These are phyloP conservation scores for Podaxis carcinomalis DNA, from an alignment of 768 basidiomycete genomes.

Conservation along the genomic window DNA sequence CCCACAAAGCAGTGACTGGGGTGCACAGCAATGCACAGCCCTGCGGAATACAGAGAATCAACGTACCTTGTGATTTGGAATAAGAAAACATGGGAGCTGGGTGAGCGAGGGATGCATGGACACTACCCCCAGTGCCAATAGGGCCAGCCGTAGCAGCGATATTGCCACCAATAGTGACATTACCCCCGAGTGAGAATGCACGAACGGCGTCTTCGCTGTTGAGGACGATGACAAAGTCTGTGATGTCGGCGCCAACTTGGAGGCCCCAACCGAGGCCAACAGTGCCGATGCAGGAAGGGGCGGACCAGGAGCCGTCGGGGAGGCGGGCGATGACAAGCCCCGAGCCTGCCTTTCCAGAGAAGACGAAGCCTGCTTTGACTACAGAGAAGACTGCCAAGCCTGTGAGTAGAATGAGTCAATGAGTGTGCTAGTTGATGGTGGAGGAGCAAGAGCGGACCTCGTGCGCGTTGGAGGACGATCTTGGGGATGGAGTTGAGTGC, in stretches of 20 bases:
- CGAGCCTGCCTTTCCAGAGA: slow-evolving; percentile 92
- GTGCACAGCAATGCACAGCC: background rate
- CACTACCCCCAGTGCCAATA: slow-evolving; percentile 89
- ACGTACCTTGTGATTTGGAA: slow-evolving; percentile 87
- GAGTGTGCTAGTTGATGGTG: background rate
- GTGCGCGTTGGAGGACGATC: slow-evolving; percentile 81
- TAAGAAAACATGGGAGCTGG: slow-evolving; percentile 98
- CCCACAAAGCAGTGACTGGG: background rate
- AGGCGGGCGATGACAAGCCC: slow-evolving; percentile 90
- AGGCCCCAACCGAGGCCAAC: slow-evolving; percentile 93
- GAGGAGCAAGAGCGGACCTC: slow-evolving; percentile 48
- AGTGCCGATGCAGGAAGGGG: slow-evolving; percentile 95
- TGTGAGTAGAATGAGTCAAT: slow-evolving; percentile 23
- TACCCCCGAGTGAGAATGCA: slow-evolving; percentile 94
- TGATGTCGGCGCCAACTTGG: slow-evolving; percentile 93
- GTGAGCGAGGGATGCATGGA: slow-evolving; percentile 83
- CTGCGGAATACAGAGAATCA: background rate
- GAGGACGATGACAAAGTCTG: slow-evolving; percentile 94
- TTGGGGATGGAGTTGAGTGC: slow-evolving; percentile 95
- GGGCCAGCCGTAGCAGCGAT: slow-evolving; percentile 86
- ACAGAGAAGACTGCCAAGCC: slow-evolving; percentile 95
- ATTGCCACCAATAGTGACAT: slow-evolving; percentile 92
- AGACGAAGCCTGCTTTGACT: slow-evolving; percentile 90
- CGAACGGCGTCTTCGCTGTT: slow-evolving; percentile 95
- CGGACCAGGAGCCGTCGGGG: slow-evolving; percentile 95